Percentiles rank a stretch among this genome's conserved stretches.
Conservation (phyloP, 257 asterid species). For the Henckelia pumila region DNA sequence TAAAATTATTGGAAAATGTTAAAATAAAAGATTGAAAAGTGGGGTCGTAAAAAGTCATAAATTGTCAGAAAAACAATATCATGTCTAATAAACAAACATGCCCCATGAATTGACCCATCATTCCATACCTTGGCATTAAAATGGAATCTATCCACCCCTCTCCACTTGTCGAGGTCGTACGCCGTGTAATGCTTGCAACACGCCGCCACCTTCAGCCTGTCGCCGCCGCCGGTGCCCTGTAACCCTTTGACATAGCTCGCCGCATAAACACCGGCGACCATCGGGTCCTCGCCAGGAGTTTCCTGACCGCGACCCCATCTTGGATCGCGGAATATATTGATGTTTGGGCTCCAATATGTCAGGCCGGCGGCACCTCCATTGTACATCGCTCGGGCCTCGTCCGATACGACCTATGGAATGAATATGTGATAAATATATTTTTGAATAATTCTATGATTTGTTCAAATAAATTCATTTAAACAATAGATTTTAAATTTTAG, state of each 20-base stretch:
- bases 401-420: constrained; percentile 73
- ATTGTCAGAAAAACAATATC: constrained; percentile 8
- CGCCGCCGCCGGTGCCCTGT: constrained; percentile 61
- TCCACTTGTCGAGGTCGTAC: constrained; percentile 84
- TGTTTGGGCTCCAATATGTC: constrained; percentile 91
- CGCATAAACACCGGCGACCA: constrained; percentile 63
- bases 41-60: neutral
- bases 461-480: no score
- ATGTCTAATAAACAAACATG: neutral
- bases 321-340: constrained; percentile 81
- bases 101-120: constrained; percentile 1
- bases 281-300: constrained; percentile 88
- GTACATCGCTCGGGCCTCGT: constrained; percentile 88
- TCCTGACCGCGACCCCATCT: constrained; percentile 97
- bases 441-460: no score
- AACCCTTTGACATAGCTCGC: constrained; percentile 68
- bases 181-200: constrained; percentile 93
- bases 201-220: constrained; percentile 77
- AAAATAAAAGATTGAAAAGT: no score
- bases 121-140: constrained; percentile 69
- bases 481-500: no score
- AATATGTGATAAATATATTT: no score
- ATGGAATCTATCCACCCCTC: constrained; percentile 73
- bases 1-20: no score
- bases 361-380: constrained; percentile 78